Conservation (phyloP, 2,329 filamentous ascomycete species). For the Phaeosphaeria sp. region DNA sequence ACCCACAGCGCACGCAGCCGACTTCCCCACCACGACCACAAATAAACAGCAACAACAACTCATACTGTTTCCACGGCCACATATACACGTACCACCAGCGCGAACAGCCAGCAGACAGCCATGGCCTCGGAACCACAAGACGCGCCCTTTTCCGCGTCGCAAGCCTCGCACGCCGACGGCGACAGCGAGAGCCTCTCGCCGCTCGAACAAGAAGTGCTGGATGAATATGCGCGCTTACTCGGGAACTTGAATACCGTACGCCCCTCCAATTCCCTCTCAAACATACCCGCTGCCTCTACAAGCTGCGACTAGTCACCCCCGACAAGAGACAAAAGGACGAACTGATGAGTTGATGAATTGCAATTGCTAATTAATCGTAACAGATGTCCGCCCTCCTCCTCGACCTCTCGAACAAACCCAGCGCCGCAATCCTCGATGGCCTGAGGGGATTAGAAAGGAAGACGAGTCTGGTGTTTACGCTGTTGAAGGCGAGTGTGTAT, state of each 20-base stretch:
- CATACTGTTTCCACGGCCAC: background rate
- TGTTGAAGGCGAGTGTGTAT: conserved; percentile 98
- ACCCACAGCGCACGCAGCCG: background rate
- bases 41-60: background rate
- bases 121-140: conserved; percentile 25
- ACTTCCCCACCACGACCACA: background rate
- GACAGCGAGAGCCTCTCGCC: conserved; percentile 63
- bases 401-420: conserved; percentile 68
- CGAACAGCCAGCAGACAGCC: background rate
- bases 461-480: conserved; percentile 91
- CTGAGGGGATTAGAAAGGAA: conserved; percentile 90
- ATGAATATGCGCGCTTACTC: conserved; percentile 87
- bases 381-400: conserved; percentile 67
- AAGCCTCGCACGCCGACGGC: conserved; percentile 9
- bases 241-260: conserved; percentile 89
- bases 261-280: conserved; percentile 4
- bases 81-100: background rate
- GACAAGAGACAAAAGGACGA: too few relatives aligned
- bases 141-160: conserved; percentile 22
- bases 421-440: conserved; percentile 81
- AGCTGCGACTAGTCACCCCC: too few relatives aligned
- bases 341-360: too few relatives aligned
- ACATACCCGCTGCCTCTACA: conserved; percentile 1
- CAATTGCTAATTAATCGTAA: conserved; percentile 46
- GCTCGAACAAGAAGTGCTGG: conserved; percentile 90